Conservation (phyloP, 176 grass and related monocot species). For the Phyllostachys edulis region DNA sequence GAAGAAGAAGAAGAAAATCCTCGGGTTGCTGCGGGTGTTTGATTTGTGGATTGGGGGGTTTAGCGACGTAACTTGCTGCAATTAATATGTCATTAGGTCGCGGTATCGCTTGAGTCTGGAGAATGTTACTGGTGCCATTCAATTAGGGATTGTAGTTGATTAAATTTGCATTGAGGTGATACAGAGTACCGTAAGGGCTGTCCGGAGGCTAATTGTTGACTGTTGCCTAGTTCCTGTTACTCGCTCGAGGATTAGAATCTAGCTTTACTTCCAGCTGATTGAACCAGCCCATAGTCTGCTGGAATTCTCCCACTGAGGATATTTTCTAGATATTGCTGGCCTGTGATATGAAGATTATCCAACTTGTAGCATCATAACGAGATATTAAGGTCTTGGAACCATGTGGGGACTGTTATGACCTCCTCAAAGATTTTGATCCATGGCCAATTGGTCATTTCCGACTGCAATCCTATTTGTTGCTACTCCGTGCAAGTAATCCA, state of each 20-base stretch:
- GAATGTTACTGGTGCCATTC: neutral
- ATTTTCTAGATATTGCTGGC: neutral
- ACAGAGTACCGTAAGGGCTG: neutral
- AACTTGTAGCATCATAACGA: neutral
- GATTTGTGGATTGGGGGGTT: neutral
- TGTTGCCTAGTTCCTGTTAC: neutral
- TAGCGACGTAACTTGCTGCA: neutral
- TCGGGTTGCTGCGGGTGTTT: neutral
- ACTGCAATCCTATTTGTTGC: neutral
- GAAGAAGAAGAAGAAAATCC: neutral
- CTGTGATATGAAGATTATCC: neutral
- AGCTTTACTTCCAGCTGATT: neutral
- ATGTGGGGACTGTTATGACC: neutral
- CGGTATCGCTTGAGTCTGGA: neutral
- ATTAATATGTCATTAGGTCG: neutral
- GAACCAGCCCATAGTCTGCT: neutral
- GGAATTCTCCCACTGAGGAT: neutral
- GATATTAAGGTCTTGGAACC: neutral
- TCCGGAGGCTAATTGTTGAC: neutral
- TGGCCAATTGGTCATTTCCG: neutral
- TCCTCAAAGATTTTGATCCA: conserved; percentile 2
- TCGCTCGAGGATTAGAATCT: neutral
- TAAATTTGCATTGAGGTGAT: neutral
- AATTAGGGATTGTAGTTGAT: neutral
- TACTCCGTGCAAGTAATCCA: neutral